Percentiles rank a stretch among this genome's conserved stretches.
Conservation (phyloP, 345 rosid species). For the Turritis glabra region DNA sequence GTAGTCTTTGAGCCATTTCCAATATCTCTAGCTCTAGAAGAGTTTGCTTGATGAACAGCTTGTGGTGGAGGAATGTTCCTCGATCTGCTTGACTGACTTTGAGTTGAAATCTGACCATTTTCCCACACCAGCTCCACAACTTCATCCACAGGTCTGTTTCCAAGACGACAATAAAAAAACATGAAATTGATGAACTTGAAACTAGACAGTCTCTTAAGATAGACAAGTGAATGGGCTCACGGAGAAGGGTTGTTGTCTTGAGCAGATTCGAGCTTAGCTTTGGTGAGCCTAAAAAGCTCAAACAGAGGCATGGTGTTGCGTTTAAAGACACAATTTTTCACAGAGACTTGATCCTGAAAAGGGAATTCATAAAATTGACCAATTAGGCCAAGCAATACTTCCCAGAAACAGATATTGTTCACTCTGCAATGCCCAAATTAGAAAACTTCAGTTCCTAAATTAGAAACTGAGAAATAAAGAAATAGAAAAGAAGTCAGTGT, state of each 20-base stretch:
- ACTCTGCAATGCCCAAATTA: slow-evolving; percentile 4
- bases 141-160: slow-evolving; percentile 67
- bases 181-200: slow-evolving; percentile 3
- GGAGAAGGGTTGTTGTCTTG: slow-evolving; percentile 49
- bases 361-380: slow-evolving; percentile 35
- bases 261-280: slow-evolving; percentile 45
- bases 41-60: slow-evolving; percentile 29
- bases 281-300: slow-evolving; percentile 64
- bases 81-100: slow-evolving; percentile 58
- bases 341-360: slow-evolving; percentile 26
- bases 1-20: slow-evolving; percentile 40
- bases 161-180: neutral
- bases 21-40: slow-evolving; percentile 42
- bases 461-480: neutral
- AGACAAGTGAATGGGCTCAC: slow-evolving; percentile 50
- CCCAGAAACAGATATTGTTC: slow-evolving; percentile 17
- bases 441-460: neutral
- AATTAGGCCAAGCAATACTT: slow-evolving; percentile 18
- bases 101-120: slow-evolving; percentile 68
- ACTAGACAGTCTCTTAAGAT: neutral
- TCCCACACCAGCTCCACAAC: slow-evolving; percentile 74
- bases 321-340: neutral
- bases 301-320: slow-evolving; percentile 69
- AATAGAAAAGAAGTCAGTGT: slow-evolving; percentile 13
- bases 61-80: slow-evolving; percentile 40